Evolutionary conservation across 2,329 filamentous ascomycete species (phyloP), one percentile per base, ranked within the genome.

Genomic region (Colletotrichum tabaci): DNA sequence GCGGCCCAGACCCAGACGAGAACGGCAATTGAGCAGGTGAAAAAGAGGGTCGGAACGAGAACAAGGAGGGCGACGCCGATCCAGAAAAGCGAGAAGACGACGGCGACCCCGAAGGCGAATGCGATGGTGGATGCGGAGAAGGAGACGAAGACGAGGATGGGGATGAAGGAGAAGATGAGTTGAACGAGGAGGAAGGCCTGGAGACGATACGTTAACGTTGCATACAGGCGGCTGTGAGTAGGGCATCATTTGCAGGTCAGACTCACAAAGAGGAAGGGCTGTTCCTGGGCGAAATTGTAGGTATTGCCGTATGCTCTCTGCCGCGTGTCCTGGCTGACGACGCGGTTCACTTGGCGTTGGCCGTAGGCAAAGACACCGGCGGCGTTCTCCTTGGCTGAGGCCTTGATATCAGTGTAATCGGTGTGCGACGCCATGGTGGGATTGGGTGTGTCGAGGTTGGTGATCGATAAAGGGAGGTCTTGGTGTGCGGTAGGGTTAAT

Each of bases 121-220:
- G 91, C 80, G 73, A 91, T 81, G 71, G 91, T 88, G 49, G 88
- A 89, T 50, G 91, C 75, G 66, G 87, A 85, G 84, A 95, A 94
- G 75, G 88, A 83, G 67, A 87, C 74, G 84, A 96, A 96, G 73
- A 95, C 82, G 50, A 91, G 80, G 70, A 95, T 76, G 1, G 94
- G 94, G 16, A 93, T 80, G 68, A 90, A 87, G 16, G 90, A 90
- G 73, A 95, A 86, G 70, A 90, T 79, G 69, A 91, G 76, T 79
- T 95, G 93, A 40, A 87, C 84, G 56, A 88, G 81, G 68, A 94
- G 78, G 79, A 96, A 94, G 70, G 90, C 89, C 92, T 94, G 74
- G 2, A 12, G 38, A 3, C 52, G 16, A 21, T 57, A 26, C 42
- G 67, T 77, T 44, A 74, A 65, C 55, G 61, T 23, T 56, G 56